phyloP scores from a whole-genome alignment of 2,329 filamentous ascomycete genomes.

The Hysterium pulicare region DNA sequence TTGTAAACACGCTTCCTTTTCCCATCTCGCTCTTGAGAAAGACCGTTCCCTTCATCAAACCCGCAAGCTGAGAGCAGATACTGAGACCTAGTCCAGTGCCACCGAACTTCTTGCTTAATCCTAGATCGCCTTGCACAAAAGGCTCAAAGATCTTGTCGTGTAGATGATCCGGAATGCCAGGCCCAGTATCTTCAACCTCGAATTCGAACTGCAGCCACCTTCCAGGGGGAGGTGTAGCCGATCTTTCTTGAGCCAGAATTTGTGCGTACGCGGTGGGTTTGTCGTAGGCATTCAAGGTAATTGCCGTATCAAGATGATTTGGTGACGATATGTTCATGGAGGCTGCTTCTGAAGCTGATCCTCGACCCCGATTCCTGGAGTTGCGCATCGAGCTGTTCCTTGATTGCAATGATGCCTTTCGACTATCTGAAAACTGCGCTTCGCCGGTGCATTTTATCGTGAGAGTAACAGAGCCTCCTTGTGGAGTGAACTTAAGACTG shows the following conservation, averaged over 20 bases:
- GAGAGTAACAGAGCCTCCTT: conserved; percentile 70
- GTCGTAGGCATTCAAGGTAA: conserved; percentile 43
- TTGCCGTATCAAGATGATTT: conserved; percentile 39
- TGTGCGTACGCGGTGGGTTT: conserved; percentile 35
- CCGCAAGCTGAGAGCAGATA: conserved; percentile 83
- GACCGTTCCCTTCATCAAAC: conserved; percentile 77
- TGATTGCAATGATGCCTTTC: conserved; percentile 46
- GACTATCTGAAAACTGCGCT: conserved; percentile 39
- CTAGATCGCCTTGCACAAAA: conserved; percentile 89
- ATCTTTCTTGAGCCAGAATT: conserved; percentile 33
- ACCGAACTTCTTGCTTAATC: conserved; percentile 83
- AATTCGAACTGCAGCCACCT: conserved; percentile 78
- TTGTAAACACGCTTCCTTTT: conserved; percentile 74
- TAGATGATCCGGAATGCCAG: conserved; percentile 74
- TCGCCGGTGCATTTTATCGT: conserved; percentile 72
- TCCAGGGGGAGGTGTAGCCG: conserved; percentile 53
- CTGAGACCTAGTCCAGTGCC: conserved; percentile 84
- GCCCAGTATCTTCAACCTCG: conserved; percentile 82
- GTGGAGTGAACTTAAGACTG: conserved; percentile 83
- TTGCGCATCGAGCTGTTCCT: conserved; percentile 37
- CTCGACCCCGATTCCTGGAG: conserved; percentile 26
- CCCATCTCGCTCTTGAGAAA: conserved; percentile 67
- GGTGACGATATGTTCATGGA: conserved; percentile 25
- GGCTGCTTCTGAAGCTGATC: conserved; percentile 31
- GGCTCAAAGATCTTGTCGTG: conserved; percentile 87